Evolutionary conservation across 768 basidiomycete genomes (phyloP), one percentile per base, ranked within the genome.

Genomic region (Dioszegia hungarica): DNA sequence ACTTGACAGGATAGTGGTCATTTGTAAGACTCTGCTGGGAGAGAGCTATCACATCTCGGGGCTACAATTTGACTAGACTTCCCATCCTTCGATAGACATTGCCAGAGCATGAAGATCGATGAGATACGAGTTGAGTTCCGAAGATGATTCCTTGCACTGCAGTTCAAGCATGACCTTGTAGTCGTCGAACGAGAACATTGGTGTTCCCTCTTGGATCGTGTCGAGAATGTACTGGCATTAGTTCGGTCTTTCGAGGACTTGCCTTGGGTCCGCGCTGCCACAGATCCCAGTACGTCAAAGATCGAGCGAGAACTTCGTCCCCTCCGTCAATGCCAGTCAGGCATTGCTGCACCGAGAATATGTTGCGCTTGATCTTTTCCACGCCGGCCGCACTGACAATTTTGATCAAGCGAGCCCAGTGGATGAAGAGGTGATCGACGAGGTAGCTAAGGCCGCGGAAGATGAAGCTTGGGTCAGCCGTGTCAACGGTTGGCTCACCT

Each of bases 81-180:
- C 66, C 67, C 70, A 72, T 20, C 66, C 70, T 15, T 72, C 65
- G 9, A 67, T 62, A 31, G 62, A 62, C 73, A 75, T 75, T 4
- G 68, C 64, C 46, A 74, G 44, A 12, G 72, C 69, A 49, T 92
- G 92, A 66, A 95, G 76, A 69, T 94, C 91, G 68, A 93, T 93
- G 62, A 90, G 80, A 75, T 90, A 91, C 82, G 86, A 84, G 76
- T 85, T 87, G 75, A 73, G 58, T 33, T 66, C 68, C n/a, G 65
- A 62, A 12, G 54, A 60, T 25, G 60, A 36, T 29, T 58, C 84
- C 15, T 88, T 89, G 70, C 91, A 94, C 66, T 90, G 90, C 34
- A 97, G 81, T 65, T 85, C 87, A 45, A 97, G 81, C 81, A 98
- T 91, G 8, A 83, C 82, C 73, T 91, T 88, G 76, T 94, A 97